Evolutionary conservation across 345 rosid species (phyloP).

Genomic region (Sapria himalayana): DNA sequence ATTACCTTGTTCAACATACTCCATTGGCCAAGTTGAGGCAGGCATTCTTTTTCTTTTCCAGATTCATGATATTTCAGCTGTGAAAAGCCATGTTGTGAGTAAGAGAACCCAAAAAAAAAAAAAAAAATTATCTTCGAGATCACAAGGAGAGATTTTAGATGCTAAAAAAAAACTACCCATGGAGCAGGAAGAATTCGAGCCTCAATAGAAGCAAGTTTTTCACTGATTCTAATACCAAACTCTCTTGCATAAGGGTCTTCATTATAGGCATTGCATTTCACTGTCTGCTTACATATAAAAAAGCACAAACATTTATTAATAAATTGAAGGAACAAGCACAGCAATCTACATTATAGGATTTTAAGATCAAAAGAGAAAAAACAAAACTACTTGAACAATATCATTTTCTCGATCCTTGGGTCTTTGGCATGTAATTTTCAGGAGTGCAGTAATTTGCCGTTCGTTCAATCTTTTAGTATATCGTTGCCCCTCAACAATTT

Average conservation of each 20-base stretch:
- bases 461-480: conserved; percentile 87
- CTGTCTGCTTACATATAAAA: conserved; percentile 31
- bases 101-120: too few species aligned
- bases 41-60: conserved; percentile 90
- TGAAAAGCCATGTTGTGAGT: conserved; percentile 7
- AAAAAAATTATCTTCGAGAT: too few species aligned
- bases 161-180: too few species aligned
- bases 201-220: conserved; percentile 79
- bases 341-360: not conserved
- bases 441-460: conserved; percentile 76
- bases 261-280: conserved; percentile 71
- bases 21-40: conserved; percentile 99
- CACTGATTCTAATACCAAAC: conserved; percentile 84
- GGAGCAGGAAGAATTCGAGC: conserved; percentile 99
- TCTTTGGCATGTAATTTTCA: conserved; percentile 90
- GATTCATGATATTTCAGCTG: conserved; percentile 97
- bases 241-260: conserved; percentile 95
- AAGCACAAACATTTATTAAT: conserved; percentile 4
- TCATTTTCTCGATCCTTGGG: conserved; percentile 86
- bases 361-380: not conserved
- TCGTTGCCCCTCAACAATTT: conserved; percentile 93
- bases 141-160: too few species aligned
- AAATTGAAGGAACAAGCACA: not conserved
- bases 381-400: conserved; percentile 34
- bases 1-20: conserved; percentile 98